phyloP scores from a whole-genome alignment of 1,284 basidiomycete species.

The Porodaedalea pini region DNA sequence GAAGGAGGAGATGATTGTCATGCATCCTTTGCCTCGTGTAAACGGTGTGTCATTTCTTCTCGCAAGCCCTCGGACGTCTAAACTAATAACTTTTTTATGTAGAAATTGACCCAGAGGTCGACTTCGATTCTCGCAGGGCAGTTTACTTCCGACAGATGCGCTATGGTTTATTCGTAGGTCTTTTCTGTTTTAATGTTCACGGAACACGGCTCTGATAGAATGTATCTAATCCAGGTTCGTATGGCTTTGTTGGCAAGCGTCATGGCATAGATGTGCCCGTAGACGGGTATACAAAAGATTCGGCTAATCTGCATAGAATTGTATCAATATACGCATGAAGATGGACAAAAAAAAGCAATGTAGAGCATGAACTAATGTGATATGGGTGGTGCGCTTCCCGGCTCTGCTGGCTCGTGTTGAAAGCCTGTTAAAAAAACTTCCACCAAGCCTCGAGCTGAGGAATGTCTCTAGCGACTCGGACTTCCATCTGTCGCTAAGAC shows the following conservation, averaged over 20 bases:
- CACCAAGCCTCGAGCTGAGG: too few species aligned
- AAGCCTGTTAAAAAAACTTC: too few species aligned
- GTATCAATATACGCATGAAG: not conserved
- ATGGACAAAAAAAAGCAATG: not conserved
- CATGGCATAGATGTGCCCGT: constrained; percentile 39
- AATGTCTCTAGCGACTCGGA: too few species aligned
- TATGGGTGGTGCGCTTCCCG: not conserved
- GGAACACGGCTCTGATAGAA: constrained; percentile 1
- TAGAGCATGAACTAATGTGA: not conserved
- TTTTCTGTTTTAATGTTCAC: not conserved
- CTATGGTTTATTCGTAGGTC: constrained; percentile 90
- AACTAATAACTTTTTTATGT: constrained; percentile 11
- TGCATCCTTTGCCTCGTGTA: constrained; percentile 95
- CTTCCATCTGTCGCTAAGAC: too few species aligned
- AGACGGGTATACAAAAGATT: too few species aligned
- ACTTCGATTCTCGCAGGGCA: constrained; percentile 91
- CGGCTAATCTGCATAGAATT: not conserved
- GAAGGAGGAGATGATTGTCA: constrained; percentile 96
- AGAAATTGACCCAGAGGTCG: constrained; percentile 98
- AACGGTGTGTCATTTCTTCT: constrained; percentile 56
- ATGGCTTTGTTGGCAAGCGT: constrained; percentile 76
- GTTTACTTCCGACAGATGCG: constrained; percentile 99
- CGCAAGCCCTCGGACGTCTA: not conserved
- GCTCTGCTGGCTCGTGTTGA: not conserved
- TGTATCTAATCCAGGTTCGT: constrained; percentile 49